Evolutionary conservation across 345 rosid species (phyloP), one percentile per base, ranked within the genome.

Genomic region (Hibiscus mutabilis): DNA sequence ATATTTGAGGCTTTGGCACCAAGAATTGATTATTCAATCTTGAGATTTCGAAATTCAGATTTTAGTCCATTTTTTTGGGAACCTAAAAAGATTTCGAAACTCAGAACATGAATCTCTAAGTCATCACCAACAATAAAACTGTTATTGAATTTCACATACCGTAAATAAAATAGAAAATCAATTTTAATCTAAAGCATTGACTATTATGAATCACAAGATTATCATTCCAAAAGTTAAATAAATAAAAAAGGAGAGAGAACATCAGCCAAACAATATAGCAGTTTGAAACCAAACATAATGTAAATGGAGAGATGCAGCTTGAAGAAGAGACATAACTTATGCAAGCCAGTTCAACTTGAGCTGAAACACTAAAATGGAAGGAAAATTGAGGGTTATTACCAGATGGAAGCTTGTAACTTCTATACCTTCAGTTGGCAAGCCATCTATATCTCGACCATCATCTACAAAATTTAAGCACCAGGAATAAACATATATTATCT

Each of bases 361-460:
- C 5, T 13, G 52, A 73, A 62, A 52, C 42, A 16, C 14, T 68
- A 56, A 40, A 29, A 55, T 5, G 10, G 51, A 74, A 14, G 69
- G 47, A 52, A 46, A 68, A 42, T 25, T 8, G 42, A 59, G 47
- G 25, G 22, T 37, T 61, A 70, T 75, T 86, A 93, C 98, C 90
- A 82, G 77, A 86, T 89, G 92, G 75, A 93, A 93, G 84, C 88
- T 84, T 44, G 97, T 86, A 76, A 93, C 86, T 81, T 89, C 98
- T 40, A 93, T 73, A 56, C 94, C 98, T 85, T 93, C 97, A 42
- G 88, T 83, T 40, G 98, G 98, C 79, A 91, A 77, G 51, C 96
- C 98, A 67, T 89, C 98, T 76, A 89, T 81, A 74, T 86, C 91
- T 76, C 88, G 80, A 68, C 82, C 89, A 72, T 86, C 85, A 68